These are phyloP conservation scores for Ceratocystis ficicola DNA, from an alignment of 2,329 filamentous ascomycete genomes.

Conservation along the genomic window DNA sequence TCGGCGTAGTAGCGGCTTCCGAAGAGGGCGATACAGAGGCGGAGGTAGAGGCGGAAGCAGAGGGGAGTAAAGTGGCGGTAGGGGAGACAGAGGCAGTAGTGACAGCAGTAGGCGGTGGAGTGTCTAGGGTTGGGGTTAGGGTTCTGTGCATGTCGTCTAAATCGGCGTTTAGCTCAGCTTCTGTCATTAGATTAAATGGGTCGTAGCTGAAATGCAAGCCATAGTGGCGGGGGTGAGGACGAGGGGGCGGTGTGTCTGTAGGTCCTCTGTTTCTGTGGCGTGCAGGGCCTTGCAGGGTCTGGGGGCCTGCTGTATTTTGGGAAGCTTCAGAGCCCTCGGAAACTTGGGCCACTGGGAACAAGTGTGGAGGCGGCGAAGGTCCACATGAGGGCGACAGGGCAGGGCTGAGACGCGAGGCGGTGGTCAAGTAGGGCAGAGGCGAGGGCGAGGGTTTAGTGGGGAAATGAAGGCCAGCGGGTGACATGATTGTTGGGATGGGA, in stretches of 20 bases:
- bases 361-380: background rate
- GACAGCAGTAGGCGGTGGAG: background rate
- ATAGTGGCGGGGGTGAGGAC: background rate
- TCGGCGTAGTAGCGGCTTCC: background rate
- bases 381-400: background rate
- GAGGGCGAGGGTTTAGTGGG: conserved; percentile 9
- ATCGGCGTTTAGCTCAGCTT: background rate
- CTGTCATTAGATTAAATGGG: background rate
- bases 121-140: background rate
- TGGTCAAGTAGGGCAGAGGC: background rate
- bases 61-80: background rate
- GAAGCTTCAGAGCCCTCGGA: no score
- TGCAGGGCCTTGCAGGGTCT: background rate
- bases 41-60: background rate
- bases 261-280: background rate
- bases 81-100: background rate
- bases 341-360: background rate
- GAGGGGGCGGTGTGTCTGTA: background rate
- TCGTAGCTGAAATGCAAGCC: background rate
- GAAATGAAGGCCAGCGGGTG: background rate
- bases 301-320: background rate
- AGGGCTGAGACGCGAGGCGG: background rate
- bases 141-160: background rate
- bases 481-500: background rate
- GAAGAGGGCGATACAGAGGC: background rate